Evolutionary conservation across 306 rosid species (phyloP).

Genomic region (Geum urbanum): DNA sequence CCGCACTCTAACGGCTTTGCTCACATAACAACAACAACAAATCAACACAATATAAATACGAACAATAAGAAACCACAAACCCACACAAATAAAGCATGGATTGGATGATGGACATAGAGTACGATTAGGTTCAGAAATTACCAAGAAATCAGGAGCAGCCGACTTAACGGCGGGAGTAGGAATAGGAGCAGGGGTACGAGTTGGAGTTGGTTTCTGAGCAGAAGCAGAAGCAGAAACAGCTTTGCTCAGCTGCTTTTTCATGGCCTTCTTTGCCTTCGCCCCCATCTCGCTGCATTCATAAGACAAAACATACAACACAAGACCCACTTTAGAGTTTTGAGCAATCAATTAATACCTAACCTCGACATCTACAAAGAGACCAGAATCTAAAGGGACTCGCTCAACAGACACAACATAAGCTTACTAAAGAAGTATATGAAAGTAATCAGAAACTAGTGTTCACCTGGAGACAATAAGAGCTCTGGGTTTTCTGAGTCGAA

Average conservation of each 20-base stretch:
- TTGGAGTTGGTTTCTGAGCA: too few species aligned
- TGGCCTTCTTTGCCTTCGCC: slow-evolving; percentile 65
- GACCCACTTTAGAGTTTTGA: not conserved
- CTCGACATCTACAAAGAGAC: not conserved
- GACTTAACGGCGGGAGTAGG: too few species aligned
- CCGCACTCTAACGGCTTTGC: slow-evolving; percentile 69
- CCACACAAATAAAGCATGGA: not conserved
- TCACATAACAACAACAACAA: not conserved
- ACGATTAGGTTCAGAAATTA: slow-evolving; percentile 15
- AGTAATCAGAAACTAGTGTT: not conserved
- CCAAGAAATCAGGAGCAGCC: slow-evolving; percentile 73
- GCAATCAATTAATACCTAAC: not conserved
- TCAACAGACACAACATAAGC: not conserved
- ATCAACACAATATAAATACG: slow-evolving; percentile 1
- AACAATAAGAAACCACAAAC: not conserved
- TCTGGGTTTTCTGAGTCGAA: not conserved
- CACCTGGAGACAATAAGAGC: slow-evolving; percentile 1
- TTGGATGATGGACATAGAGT: too few species aligned
- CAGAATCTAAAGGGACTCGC: not conserved
- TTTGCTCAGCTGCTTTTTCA: slow-evolving; percentile 62
- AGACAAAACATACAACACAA: not conserved
- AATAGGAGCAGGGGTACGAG: not conserved
- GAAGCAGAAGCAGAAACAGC: slow-evolving; percentile 26
- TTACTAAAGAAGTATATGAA: not conserved
- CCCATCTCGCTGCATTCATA: slow-evolving; percentile 58